phyloP scores from a whole-genome alignment of 192 early-diverging fungal genomes.

The Podila epicladia region DNA sequence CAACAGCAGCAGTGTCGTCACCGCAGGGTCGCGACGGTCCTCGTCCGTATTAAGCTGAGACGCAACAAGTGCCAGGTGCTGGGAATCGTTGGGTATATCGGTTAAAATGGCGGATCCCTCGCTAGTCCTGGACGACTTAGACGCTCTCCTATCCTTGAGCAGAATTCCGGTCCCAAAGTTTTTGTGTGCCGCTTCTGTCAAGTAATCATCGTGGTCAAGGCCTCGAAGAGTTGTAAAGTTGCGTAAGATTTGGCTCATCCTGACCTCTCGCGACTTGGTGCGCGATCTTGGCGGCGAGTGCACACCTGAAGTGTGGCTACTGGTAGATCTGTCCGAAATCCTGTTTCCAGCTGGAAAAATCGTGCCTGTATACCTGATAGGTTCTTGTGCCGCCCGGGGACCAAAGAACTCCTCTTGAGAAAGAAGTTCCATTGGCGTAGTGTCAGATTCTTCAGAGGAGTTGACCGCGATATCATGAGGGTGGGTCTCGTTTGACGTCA shows the following conservation, averaged over 20 bases:
- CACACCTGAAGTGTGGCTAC: neutral
- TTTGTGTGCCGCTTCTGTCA: constrained; percentile 6
- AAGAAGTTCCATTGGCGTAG: constrained; percentile 31
- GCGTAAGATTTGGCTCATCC: constrained; percentile 40
- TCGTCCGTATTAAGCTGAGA: neutral
- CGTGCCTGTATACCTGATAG: neutral
- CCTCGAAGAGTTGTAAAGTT: constrained; percentile 37
- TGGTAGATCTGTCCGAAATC: neutral
- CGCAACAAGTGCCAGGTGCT: neutral
- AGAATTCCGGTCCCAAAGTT: neutral
- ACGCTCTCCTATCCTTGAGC: constrained; percentile 4
- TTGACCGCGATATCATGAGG: neutral
- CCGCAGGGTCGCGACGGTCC: neutral
- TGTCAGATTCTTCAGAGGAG: constrained; percentile 18
- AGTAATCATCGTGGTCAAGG: constrained; percentile 31
- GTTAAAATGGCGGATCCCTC: neutral
- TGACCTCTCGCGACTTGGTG: constrained; percentile 24
- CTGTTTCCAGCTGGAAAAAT: neutral
- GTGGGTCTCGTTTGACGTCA: too few species aligned
- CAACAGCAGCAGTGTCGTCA: neutral
- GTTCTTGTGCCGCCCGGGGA: constrained; percentile 8
- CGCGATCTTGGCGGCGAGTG: constrained; percentile 7
- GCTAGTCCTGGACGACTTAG: neutral
- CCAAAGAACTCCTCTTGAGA: constrained; percentile 39
- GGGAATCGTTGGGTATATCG: neutral